Base-by-base conservation (phyloP, 768 basidiomycete species). In the Rickenella mellea region DNA sequence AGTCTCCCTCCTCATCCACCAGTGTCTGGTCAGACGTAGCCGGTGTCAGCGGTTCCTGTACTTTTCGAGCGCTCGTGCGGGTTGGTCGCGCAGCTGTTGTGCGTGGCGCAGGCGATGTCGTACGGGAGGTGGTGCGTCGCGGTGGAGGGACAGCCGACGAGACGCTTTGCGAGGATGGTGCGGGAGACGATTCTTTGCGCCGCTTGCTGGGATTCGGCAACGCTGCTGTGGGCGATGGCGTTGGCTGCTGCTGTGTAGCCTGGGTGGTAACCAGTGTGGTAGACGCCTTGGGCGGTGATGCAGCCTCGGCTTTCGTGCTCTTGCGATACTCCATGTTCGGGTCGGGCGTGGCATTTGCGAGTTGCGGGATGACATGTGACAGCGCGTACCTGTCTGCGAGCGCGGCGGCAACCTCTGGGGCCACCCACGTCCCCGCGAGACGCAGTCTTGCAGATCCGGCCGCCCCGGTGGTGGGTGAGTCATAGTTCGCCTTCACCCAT, bases 401-500 rank as follows among this genome's bases (percentile, higher is more conserved):
- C 48, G 71, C 68, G 30, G 74, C 58, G 1, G 92, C 92, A 7
- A 80, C 57, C 5, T 71, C 55, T 24, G 80, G 68, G 43, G 71
- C 69, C 46, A 89, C 79, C 92, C 92, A 97, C 24, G 80, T 84
- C 11, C 92, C 92, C 2, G 92, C 92, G 42, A 97, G 78, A 48
- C 90, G 75, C 41, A 84, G 76, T 54, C 78, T 69, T 38, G 58
- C 51, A 6, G 69, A 61, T 15, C 26, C 48, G 24, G 80, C 79
- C 43, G 73, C 73, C 2, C 71, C 64, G 9, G 80, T 73, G 43
- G 84, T 76, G 57, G 94, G 94, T 43, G 81, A 73, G 57, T 94
- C 87, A 62, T 74, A 86, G 52, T 65, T 73, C 15, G 80, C 77
- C 55, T 83, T 85, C 45, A 92, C 81, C 87, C 88, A 94, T 30